Evolutionary conservation across 768 basidiomycete species (phyloP), one percentile per base, ranked within the genome.

Genomic region (Rhodotorula toruloides): DNA sequence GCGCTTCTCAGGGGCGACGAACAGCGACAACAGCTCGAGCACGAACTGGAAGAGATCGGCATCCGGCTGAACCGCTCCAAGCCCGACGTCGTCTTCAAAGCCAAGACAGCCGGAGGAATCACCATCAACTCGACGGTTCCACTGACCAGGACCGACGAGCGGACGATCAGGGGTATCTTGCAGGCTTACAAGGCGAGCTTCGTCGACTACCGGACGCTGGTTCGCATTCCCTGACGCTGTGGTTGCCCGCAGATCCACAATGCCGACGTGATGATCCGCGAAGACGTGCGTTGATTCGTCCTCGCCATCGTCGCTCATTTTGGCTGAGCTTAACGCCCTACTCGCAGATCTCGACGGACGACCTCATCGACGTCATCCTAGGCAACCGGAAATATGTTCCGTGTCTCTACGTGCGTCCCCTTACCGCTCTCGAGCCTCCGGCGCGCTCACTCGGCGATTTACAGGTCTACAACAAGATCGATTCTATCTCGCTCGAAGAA

Each of bases 321-420:
- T n/a, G n/a, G n/a, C n/a, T n/a, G n/a, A n/a, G n/a, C n/a, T n/a
- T n/a, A n/a, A n/a, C n/a, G n/a, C n/a, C n/a, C n/a, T n/a, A n/a
- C n/a, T 4, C 54, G 27, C 69, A 94, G 92, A 92, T 96, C 63
- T 89, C 90, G 13, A 88, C 87, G 8, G 94, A 97, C 76, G 91
- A 98, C 76, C 96, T 99, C 75, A 94, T 99, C 69, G 96, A 99
- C 76, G 90, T 97, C n/a, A 82, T 99, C 31, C 89, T 99, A 57
- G 96, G 89, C 29, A 93, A 88, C 12, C 84, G 94, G 73, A 58
- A 66, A 54, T 69, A 61, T 50, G 43, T 65, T 29, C 65, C 67
- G 1, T 68, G 67, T n/a, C 61, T 68, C 31, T 68, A 52, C 40
- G 61, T 55, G 13, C 11, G n/a, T n/a, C n/a, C n/a, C n/a, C 12